Evolutionary conservation across 1,284 basidiomycete species (phyloP), one percentile per base, ranked within the genome.

Genomic region (Microbotryum silenes-acaulis): DNA sequence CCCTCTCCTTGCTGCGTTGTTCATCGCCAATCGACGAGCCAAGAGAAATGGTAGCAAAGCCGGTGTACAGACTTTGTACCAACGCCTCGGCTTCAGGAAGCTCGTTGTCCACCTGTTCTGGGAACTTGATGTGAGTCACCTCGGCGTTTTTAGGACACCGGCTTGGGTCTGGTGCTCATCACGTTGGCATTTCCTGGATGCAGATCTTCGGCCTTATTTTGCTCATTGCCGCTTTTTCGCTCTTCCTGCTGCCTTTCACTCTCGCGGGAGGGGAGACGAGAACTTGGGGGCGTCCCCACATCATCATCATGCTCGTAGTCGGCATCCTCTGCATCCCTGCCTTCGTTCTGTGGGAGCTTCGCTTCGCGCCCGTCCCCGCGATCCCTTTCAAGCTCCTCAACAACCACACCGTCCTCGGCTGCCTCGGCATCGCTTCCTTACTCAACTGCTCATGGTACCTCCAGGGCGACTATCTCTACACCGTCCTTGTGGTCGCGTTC

Each of bases 251-350:
- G 0, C 77, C 77, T 0, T 72, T 78, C 60, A 75, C 76, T 6
- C 72, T 78, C 37, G 77, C 77, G 1, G 75, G 75, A 1, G 74
- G 74, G 14, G 64, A 56, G 16, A 60, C 62, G 23, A 64, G 72
- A 31, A 64, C 67, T 29, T 64, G 37, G 78, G 77, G 76, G 57
- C 62, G 71, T 6, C 74, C 74, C 2, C 67, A 74, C 56, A 72
- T 76, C 64, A 76, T 79, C 59, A 74, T 71, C 8, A 75, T 73
- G 18, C 66, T 78, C n/a, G 74, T 78, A 29, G 65, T 79, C 54
- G 63, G 77, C 31, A 53, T 77, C 37, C 63, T 74, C 23, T 70
- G 69, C 44, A 60, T 79, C 27, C 77, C 77, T 6, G 57, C 64
- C 5, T 77, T 77, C 51, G 62, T 74, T 46, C 16, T 75, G 25